A percentile compares a stretch with the other conserved stretches of the same genome.
Evolutionary conservation across 2,329 filamentous ascomycete genomes (phyloP).

Genomic region (Epichloe brachyelytri): DNA sequence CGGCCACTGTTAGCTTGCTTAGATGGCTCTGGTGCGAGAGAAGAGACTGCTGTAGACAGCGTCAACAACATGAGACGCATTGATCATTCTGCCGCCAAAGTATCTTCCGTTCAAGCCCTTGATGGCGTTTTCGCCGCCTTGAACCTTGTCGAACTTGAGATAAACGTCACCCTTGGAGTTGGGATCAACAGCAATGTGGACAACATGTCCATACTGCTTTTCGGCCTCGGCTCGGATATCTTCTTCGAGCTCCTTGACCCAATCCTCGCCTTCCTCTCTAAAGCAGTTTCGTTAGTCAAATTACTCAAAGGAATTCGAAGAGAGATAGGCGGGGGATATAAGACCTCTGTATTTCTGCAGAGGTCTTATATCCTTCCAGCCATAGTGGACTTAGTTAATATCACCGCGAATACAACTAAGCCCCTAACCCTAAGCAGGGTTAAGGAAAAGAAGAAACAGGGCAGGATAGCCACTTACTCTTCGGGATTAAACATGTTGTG

Average conservation of each 20-base stretch:
- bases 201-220: slow-evolving; percentile 89
- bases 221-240: slow-evolving; percentile 90
- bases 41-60: slow-evolving; percentile 97
- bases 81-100: slow-evolving; percentile 88
- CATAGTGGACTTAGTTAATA: no score
- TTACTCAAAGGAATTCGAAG: not conserved
- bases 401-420: no score
- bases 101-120: slow-evolving; percentile 94
- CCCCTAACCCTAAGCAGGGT: no score
- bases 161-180: slow-evolving; percentile 95
- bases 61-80: slow-evolving; percentile 90
- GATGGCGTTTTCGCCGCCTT: slow-evolving; percentile 93
- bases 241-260: slow-evolving; percentile 88
- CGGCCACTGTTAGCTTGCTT: slow-evolving; percentile 39
- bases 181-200: slow-evolving; percentile 89
- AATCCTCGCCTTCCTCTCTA: slow-evolving; percentile 74
- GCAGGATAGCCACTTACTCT: slow-evolving; percentile 52
- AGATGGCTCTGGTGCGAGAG: slow-evolving; percentile 73
- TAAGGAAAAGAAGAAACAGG: not conserved
- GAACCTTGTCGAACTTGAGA: slow-evolving; percentile 92
- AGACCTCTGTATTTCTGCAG: no score
- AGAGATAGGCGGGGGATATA: not conserved
- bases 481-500: slow-evolving; percentile 91
- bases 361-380: no score
- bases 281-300: slow-evolving; percentile 19